Conservation (phyloP, 2,329 filamentous ascomycete species). For the Plenodomus tracheiphilus region DNA sequence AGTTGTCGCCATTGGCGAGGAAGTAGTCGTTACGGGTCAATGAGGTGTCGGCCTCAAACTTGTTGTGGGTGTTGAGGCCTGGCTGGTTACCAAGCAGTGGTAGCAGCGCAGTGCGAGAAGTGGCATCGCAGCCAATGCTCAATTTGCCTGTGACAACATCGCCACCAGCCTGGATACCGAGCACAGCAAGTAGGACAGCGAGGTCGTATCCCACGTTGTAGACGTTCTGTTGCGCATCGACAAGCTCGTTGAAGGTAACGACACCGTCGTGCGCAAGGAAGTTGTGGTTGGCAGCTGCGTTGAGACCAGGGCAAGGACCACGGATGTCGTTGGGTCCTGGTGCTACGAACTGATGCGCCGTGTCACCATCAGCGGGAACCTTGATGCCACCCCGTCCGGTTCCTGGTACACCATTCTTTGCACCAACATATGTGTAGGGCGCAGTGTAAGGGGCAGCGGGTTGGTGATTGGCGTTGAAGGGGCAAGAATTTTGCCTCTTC, state of each 20-base stretch:
- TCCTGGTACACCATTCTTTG: slow-evolving; percentile 48
- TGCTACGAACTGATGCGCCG: slow-evolving; percentile 26
- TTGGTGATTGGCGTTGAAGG: slow-evolving; percentile 28
- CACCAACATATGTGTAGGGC: slow-evolving; percentile 47
- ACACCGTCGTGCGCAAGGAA: slow-evolving; percentile 51
- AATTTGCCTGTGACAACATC: slow-evolving; percentile 49
- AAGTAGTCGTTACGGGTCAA: slow-evolving; percentile 50
- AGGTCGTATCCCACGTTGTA: slow-evolving; percentile 52
- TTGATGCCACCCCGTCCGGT: slow-evolving; percentile 49
- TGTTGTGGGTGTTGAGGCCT: slow-evolving; percentile 51
- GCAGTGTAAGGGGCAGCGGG: slow-evolving; percentile 21
- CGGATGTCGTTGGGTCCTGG: slow-evolving; percentile 27
- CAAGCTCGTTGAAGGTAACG: slow-evolving; percentile 49
- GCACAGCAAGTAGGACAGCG: slow-evolving; percentile 44
- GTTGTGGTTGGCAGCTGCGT: slow-evolving; percentile 47
- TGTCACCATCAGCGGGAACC: slow-evolving; percentile 49
- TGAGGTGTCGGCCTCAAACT: slow-evolving; percentile 48
- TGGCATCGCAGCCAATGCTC: slow-evolving; percentile 52
- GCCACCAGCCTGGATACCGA: slow-evolving; percentile 47
- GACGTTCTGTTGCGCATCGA: slow-evolving; percentile 51
- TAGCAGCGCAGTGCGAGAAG: slow-evolving; percentile 43
- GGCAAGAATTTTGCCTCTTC: slow-evolving; percentile 21
- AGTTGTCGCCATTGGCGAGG: slow-evolving; percentile 41
- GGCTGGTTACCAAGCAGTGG: slow-evolving; percentile 43
- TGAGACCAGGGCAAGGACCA: slow-evolving; percentile 48